A percentile compares a stretch with the other conserved stretches of the same genome.
phyloP scores from a whole-genome alignment of 345 rosid genomes.

The Angophora floribunda region DNA sequence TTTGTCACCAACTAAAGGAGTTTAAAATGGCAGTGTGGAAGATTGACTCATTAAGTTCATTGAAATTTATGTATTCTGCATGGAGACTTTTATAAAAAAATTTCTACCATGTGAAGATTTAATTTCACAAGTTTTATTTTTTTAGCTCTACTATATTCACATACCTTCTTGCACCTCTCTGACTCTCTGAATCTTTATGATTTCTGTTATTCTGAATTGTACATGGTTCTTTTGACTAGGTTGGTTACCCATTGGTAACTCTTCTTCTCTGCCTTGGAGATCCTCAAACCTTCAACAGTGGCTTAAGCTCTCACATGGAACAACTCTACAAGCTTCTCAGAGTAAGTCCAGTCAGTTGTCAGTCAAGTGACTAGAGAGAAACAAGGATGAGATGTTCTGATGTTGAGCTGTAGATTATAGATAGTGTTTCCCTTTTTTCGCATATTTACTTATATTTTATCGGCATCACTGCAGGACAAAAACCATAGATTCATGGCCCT shows the following conservation, averaged over 20 bases:
- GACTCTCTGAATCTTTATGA: neutral
- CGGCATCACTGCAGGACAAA: slow-evolving; percentile 65
- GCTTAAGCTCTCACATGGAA: slow-evolving; percentile 90
- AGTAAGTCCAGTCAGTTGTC: slow-evolving; percentile 40
- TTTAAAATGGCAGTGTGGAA: neutral
- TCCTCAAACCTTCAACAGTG: slow-evolving; percentile 81
- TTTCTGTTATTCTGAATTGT: neutral
- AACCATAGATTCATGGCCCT: slow-evolving; percentile 96
- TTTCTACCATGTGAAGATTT: neutral
- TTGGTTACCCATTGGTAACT: slow-evolving; percentile 96
- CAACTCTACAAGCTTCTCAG: slow-evolving; percentile 93
- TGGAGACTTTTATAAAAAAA: neutral
- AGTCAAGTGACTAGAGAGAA: neutral
- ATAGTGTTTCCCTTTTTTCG: neutral
- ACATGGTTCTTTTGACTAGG: slow-evolving; percentile 34
- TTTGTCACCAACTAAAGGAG: neutral
- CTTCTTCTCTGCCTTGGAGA: slow-evolving; percentile 98
- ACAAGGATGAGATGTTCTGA: neutral
- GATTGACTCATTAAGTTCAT: neutral
- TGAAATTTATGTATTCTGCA: neutral
- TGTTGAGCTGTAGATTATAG: neutral
- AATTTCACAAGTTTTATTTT: neutral
- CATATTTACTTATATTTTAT: neutral
- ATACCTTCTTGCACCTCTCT: neutral
- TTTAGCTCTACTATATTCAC: neutral